Evolutionary conservation across 495 filamentous ascomycete species (phyloP), one percentile per base, ranked within the genome.

Genomic region (Entonaema liquescens): DNA sequence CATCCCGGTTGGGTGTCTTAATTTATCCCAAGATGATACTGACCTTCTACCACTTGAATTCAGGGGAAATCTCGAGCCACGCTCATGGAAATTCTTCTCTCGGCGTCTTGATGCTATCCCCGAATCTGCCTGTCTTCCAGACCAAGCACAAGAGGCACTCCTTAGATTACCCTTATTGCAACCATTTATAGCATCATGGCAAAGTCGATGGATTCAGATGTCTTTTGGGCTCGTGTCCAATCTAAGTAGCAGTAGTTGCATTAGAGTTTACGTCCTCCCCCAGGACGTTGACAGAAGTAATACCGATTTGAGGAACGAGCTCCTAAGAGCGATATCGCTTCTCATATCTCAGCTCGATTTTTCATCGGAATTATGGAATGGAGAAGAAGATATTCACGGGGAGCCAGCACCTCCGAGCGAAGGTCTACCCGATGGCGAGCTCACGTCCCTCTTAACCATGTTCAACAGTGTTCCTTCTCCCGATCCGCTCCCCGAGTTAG

Each of bases 401-500:
- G 44, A 31, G 47, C 42, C 40, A 26, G 23, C 29, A 19, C 42
- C 56, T 26, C 42, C 38, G 21, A 1, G 17, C 54, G 19, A 59
- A 8, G 11, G 44, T 5, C 9, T 26, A 62, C 8, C 29, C 5
- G 58, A 54, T 12, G 38, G 56, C 1, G 83, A 90, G 5, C 81
- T 88, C 38, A 79, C 87, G 12, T 93, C 92, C 0, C 78, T 98
- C 0, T 91, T 94, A 71, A 88, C 92, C 64, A 87, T 97, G 67
- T 98, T 96, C 81, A 98, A 98, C 80, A 92, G 84, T 3, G 80
- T 97, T 8, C 84, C 90, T 11, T 89, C 93, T 9, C 95, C 95
- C 0, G 73, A 83, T 2, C 91, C 93, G 7, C 68, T 69, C 0
- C 81, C 85, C 2, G 79, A 87, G 6, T 56, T 60, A 0, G 82